Base-by-base conservation (phyloP, 2,329 filamentous ascomycete species). In the Colletotrichum phormii region DNA sequence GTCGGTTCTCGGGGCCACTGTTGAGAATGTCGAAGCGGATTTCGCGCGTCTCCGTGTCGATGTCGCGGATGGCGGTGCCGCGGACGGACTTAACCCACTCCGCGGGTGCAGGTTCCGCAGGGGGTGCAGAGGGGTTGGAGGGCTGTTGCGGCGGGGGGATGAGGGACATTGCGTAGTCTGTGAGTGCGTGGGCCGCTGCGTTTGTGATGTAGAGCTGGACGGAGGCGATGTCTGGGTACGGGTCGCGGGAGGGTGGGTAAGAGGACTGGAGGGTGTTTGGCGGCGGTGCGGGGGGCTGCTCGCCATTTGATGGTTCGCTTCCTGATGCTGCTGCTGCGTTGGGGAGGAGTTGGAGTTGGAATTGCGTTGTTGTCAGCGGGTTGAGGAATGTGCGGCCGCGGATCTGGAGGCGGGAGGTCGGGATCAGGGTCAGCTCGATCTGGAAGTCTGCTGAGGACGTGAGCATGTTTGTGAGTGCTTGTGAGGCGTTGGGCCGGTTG, bases 171-270 rank as follows among this genome's bases (percentile, higher is more conserved):
- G 80, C 79, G 66, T 81, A 80, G 11, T 82, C 77, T 0, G 83
- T 79, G 3, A 88, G 79, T 54, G 81, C 80, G 57, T 83, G 86
- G 29, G 82, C 76, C 8, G 84, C 80, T 13, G 86, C 84, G 22
- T 82, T 83, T 67, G 82, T 79, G 9, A 89, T 75, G 77, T 89
- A 89, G 74, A 84, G 83, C 13, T 82, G 79, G 6, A 88, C 81
- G 42, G 86, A 85, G 11, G 76, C 73, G 18, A 86, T 78, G 73
- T 83, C 82, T 0, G 85, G 82, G 74, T 88, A 89, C 6, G 81
- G 80, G 29, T 86, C 83, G 12, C 79, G 77, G 63, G 83, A 83
- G 0, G 87, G 87, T 0, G 86, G 82, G 73, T 85, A 88, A 18
- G 80, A 73, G 5, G 74, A 65, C 3, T 82, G 79, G 1, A 89